Evolutionary conservation across 768 basidiomycete genomes (phyloP).

Genomic region (Lactifluus pinguis): DNA sequence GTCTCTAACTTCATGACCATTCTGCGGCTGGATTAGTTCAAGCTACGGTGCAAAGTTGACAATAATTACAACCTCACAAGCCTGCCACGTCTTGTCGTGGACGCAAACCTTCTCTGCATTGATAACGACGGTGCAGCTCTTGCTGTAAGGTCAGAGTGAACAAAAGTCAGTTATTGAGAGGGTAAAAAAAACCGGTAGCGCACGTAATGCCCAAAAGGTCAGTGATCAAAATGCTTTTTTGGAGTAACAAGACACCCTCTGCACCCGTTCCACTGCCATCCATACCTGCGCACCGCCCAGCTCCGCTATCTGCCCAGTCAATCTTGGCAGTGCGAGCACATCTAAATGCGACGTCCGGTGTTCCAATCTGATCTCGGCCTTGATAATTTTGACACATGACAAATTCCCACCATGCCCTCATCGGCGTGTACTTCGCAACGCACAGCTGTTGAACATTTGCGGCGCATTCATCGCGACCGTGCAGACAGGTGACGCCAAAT

Average conservation of each 20-base stretch:
- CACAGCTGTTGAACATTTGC: slow-evolving; percentile 90
- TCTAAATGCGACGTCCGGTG: slow-evolving; percentile 47
- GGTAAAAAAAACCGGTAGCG: slow-evolving; percentile 16
- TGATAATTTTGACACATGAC: slow-evolving; percentile 72
- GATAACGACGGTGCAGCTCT: slow-evolving; percentile 84
- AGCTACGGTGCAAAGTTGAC: not conserved
- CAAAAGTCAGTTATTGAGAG: not conserved
- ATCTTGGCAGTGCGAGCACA: slow-evolving; percentile 59
- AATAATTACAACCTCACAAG: slow-evolving; percentile 53
- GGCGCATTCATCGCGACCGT: slow-evolving; percentile 73
- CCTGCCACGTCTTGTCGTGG: slow-evolving; percentile 69
- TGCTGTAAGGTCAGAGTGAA: slow-evolving; percentile 33
- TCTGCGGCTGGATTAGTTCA: slow-evolving; percentile 31
- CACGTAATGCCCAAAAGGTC: slow-evolving; percentile 49
- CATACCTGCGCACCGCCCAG: slow-evolving; percentile 49
- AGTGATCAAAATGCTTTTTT: slow-evolving; percentile 44
- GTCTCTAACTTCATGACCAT: slow-evolving; percentile 63
- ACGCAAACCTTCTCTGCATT: slow-evolving; percentile 59
- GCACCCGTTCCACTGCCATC: slow-evolving; percentile 52
- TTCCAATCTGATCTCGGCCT: slow-evolving; percentile 56
- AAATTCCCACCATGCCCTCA: slow-evolving; percentile 72
- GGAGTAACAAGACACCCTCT: slow-evolving; percentile 59
- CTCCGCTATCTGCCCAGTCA: slow-evolving; percentile 56
- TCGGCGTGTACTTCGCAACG: slow-evolving; percentile 48
- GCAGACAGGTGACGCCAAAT: slow-evolving; percentile 76